A percentile compares a stretch with the other conserved stretches of the same genome.
These are phyloP conservation scores for Potentilla sterilis DNA, from an alignment of 306 rosid species.

Conservation along the genomic window DNA sequence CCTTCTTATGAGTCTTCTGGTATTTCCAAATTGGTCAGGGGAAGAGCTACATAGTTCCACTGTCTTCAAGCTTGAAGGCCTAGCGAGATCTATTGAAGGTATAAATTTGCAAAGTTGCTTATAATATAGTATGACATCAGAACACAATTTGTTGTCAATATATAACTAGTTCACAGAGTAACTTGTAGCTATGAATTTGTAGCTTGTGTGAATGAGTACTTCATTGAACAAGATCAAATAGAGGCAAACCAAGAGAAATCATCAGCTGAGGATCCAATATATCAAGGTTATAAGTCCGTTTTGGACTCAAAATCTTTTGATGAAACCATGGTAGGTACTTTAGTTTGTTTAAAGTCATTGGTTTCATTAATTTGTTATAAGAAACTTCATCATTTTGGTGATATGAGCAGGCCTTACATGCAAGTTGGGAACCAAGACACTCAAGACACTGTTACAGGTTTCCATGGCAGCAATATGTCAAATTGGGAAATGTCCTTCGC, in stretches of 20 bases:
- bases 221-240: slow-evolving; percentile 42
- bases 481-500: slow-evolving; percentile 86
- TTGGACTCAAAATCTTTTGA: slow-evolving; percentile 86
- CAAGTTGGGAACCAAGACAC: slow-evolving; percentile 99
- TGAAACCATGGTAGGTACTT: slow-evolving; percentile 63
- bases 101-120: slow-evolving; percentile 7
- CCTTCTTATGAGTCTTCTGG: slow-evolving; percentile 72
- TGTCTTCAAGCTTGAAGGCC: slow-evolving; percentile 77
- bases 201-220: slow-evolving; percentile 87
- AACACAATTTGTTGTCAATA: not conserved
- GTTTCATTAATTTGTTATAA: not conserved
- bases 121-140: not conserved
- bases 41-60: slow-evolving; percentile 81
- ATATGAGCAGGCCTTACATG: slow-evolving; percentile 66
- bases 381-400: not conserved
- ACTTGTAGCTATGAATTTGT: slow-evolving; percentile 19
- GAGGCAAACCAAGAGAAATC: slow-evolving; percentile 36
- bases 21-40: slow-evolving; percentile 95
- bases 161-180: not conserved
- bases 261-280: slow-evolving; percentile 53
- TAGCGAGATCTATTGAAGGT: slow-evolving; percentile 91
- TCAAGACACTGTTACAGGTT: slow-evolving; percentile 66
- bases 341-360: not conserved
- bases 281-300: slow-evolving; percentile 81
- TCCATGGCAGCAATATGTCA: slow-evolving; percentile 93